These are phyloP conservation scores for Erodium maritimum DNA, from an alignment of 345 rosid species.

Conservation along the genomic window DNA sequence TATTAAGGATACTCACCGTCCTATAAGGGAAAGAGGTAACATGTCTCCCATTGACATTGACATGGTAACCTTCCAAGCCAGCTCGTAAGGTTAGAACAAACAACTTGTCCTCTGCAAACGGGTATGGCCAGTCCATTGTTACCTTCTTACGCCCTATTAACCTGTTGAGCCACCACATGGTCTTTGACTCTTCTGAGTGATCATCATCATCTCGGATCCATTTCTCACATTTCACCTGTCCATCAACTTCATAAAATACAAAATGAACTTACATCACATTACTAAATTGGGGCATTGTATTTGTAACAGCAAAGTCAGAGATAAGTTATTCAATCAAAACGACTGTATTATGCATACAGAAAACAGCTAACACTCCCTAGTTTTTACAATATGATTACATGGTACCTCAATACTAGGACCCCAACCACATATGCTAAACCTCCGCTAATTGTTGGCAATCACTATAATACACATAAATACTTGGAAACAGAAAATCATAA, in stretches of 20 bases:
- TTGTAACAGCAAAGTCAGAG: no score
- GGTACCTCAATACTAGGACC: no score
- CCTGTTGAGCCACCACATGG: slow-evolving; percentile 79
- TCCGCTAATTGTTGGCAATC: no score
- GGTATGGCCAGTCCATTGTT: slow-evolving; percentile 75
- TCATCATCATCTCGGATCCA: slow-evolving; percentile 78
- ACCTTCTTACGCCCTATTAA: slow-evolving; percentile 64
- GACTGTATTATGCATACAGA: no score
- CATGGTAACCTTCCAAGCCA: slow-evolving; percentile 88
- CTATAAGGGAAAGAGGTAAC: slow-evolving; percentile 83
- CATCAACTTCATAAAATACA: slow-evolving; percentile 55
- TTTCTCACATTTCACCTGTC: slow-evolving; percentile 80
- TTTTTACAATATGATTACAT: no score
- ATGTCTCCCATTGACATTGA: slow-evolving; percentile 82
- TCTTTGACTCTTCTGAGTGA: slow-evolving; percentile 49
- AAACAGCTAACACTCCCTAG: no score
- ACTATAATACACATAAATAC: no score
- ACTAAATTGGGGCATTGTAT: no score
- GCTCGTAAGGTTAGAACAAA: slow-evolving; percentile 80
- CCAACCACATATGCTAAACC: no score
- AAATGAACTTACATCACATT: no score
- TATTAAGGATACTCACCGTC: slow-evolving; percentile 52
- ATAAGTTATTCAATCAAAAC: no score
- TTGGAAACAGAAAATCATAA: no score
- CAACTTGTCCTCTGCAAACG: slow-evolving; percentile 64